Evolutionary conservation across 768 basidiomycete genomes (phyloP).

Genomic region (Kwoniella shandongensis): DNA sequence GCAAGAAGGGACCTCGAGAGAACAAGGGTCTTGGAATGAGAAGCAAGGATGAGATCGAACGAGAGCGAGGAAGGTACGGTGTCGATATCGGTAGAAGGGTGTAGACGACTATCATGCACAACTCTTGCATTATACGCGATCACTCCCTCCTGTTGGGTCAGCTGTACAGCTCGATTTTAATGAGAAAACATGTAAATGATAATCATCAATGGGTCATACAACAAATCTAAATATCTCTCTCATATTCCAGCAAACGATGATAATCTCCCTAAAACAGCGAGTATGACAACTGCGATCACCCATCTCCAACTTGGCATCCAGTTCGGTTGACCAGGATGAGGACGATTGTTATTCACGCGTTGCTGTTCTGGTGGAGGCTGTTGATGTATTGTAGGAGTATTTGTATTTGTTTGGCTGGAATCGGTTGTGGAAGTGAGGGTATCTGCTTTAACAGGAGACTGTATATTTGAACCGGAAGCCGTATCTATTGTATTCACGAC

Average conservation of each 20-base stretch:
- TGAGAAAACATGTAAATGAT: background rate
- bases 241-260: conserved; percentile 31
- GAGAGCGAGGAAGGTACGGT: conserved; percentile 77
- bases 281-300: conserved; percentile 40
- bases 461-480: background rate
- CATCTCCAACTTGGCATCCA: conserved; percentile 48
- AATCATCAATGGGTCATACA: background rate
- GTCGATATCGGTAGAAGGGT: conserved; percentile 57
- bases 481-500: conserved; percentile 16
- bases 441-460: background rate
- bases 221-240: background rate
- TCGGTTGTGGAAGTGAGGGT: background rate
- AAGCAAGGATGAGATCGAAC: conserved; percentile 69
- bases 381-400: background rate
- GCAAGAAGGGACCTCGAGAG: conserved; percentile 67
- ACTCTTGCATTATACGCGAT: background rate
- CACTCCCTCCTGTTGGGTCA: no score
- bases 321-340: conserved; percentile 4
- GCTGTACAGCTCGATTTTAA: background rate
- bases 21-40: conserved; percentile 75
- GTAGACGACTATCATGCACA: conserved; percentile 10
- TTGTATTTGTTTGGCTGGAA: background rate
- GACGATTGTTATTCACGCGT: conserved; percentile 2
- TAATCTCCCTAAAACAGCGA: conserved; percentile 46
- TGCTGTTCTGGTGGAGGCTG: background rate